Percentiles rank a stretch among this genome's conserved stretches.
Conservation (phyloP, 352 stramenopile species). For the Albugo candida region DNA sequence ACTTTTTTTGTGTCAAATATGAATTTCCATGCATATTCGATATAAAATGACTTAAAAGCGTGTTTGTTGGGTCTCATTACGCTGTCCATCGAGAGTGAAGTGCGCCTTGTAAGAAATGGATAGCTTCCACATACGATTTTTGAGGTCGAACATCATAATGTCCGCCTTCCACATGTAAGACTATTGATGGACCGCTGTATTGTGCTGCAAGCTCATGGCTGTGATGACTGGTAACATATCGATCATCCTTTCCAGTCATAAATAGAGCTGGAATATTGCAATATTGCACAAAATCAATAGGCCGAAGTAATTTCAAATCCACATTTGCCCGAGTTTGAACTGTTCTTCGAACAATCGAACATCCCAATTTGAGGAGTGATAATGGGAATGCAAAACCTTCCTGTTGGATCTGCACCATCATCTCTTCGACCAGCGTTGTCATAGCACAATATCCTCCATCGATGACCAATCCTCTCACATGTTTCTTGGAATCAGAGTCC, state of each 20-base stretch:
- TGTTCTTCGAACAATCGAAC: conserved; percentile 46
- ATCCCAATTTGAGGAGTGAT: conserved; percentile 42
- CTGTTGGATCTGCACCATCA: conserved; percentile 36
- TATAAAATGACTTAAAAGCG: too few relatives aligned
- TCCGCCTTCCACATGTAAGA: conserved; percentile 33
- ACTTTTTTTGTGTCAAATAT: too few relatives aligned
- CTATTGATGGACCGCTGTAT: conserved; percentile 34
- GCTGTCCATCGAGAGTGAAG: not conserved
- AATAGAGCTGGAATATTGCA: conserved; percentile 59
- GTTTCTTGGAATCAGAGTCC: conserved; percentile 40
- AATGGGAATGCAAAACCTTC: conserved; percentile 57
- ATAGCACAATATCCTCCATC: conserved; percentile 60
- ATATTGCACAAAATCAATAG: conserved; percentile 44
- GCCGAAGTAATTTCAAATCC: conserved; percentile 38
- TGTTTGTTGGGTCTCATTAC: too few relatives aligned
- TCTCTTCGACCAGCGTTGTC: conserved; percentile 35
- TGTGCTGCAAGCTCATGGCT: conserved; percentile 35
- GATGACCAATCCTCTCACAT: conserved; percentile 48
- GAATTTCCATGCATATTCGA: too few relatives aligned
- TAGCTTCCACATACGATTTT: conserved; percentile 23
- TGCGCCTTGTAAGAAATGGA: conserved; percentile 40
- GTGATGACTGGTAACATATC: conserved; percentile 43
- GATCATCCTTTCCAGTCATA: conserved; percentile 34
- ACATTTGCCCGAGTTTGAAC: conserved; percentile 60
- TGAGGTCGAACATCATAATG: conserved; percentile 34